Evolutionary conservation across 495 filamentous ascomycete species (phyloP).

Genomic region (Daldinia caldariorum): DNA sequence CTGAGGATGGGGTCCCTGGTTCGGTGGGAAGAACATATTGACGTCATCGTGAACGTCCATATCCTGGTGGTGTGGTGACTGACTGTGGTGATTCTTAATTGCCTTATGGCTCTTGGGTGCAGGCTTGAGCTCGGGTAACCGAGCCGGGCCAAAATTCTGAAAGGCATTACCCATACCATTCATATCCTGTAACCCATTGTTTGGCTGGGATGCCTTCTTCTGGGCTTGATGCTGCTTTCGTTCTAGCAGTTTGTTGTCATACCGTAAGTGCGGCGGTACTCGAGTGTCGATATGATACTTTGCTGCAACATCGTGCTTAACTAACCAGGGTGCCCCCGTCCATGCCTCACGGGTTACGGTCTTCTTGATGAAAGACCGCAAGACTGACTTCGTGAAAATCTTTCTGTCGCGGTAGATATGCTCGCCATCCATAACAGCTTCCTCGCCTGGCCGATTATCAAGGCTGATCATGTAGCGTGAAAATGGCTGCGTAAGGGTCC

Average conservation of each 20-base stretch:
- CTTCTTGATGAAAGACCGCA: slow-evolving; percentile 94
- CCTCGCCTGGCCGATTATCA: slow-evolving; percentile 72
- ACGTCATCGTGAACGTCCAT: slow-evolving; percentile 51
- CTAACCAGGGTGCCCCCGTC: slow-evolving; percentile 94
- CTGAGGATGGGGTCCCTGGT: slow-evolving; percentile 52
- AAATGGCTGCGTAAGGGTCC: slow-evolving; percentile 71
- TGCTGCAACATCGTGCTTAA: slow-evolving; percentile 85
- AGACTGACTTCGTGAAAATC: slow-evolving; percentile 92
- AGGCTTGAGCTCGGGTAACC: slow-evolving; percentile 81
- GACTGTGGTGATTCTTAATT: slow-evolving; percentile 53
- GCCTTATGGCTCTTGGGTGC: slow-evolving; percentile 80
- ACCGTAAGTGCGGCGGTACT: slow-evolving; percentile 82
- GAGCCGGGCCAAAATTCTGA: slow-evolving; percentile 56
- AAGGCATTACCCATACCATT: slow-evolving; percentile 50
- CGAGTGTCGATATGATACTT: slow-evolving; percentile 84
- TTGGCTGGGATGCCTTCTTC: slow-evolving; percentile 69
- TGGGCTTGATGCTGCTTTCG: slow-evolving; percentile 73
- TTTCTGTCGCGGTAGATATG: slow-evolving; percentile 89
- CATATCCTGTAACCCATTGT: slow-evolving; percentile 52
- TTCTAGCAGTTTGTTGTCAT: slow-evolving; percentile 80
- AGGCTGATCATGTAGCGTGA: slow-evolving; percentile 84
- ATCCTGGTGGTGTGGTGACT: slow-evolving; percentile 33
- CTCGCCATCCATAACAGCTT: slow-evolving; percentile 80
- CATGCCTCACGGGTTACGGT: slow-evolving; percentile 90
- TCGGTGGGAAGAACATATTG: slow-evolving; percentile 47